Conservation (phyloP, 2,329 filamentous ascomycete genomes). For the Chaetomiaceae sp. region DNA sequence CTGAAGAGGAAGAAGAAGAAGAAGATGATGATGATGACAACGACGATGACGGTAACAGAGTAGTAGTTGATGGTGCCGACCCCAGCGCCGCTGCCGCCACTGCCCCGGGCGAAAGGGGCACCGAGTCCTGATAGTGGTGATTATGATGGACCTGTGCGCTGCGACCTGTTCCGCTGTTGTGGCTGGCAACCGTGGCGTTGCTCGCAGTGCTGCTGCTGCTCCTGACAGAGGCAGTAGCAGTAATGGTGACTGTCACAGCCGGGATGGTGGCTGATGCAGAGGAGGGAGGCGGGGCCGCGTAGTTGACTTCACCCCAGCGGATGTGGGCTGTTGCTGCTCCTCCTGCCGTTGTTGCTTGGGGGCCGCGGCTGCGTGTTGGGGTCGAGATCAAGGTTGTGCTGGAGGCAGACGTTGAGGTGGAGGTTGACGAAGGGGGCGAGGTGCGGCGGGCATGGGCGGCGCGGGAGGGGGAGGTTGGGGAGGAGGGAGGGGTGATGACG, state of each 20-base stretch:
- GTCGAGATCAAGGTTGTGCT: not conserved
- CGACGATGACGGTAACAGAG: not conserved
- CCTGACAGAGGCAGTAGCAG: no score
- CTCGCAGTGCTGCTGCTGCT: not conserved
- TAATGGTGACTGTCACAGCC: not conserved
- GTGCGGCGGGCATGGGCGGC: not conserved
- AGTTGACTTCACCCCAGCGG: conserved; percentile 11
- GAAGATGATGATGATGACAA: not conserved
- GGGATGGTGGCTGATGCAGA: not conserved
- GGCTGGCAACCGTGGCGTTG: no score
- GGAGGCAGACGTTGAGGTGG: not conserved
- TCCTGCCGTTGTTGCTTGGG: no score
- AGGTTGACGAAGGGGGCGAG: not conserved
- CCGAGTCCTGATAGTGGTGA: no score
- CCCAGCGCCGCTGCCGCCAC: not conserved
- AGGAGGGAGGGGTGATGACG: conserved; percentile 14
- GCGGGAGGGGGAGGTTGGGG: not conserved
- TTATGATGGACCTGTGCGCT: no score
- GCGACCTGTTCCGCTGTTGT: no score
- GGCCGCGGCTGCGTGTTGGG: no score
- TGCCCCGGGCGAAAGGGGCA: not conserved
- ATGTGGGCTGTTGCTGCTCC: not conserved
- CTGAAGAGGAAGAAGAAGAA: no score
- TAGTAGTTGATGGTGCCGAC: no score
- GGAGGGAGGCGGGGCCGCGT: not conserved